These are phyloP conservation scores for Spinacia oleracea DNA, from an alignment of 179 eudicot genomes.

Conservation along the genomic window DNA sequence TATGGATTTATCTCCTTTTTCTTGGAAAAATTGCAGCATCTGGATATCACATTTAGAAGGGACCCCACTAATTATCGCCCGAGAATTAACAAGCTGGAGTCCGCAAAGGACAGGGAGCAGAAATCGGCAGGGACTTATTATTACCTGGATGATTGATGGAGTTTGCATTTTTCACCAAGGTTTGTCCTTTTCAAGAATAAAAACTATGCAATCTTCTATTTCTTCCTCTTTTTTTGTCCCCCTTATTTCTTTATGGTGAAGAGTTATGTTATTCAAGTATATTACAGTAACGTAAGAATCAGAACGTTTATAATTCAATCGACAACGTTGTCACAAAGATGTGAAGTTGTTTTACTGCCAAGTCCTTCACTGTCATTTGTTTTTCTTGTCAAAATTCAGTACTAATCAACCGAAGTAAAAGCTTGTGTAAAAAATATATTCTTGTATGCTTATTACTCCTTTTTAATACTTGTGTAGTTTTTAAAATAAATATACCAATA, in stretches of 20 bases:
- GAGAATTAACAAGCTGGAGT: slow-evolving; percentile 82
- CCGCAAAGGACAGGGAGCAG: slow-evolving; percentile 95
- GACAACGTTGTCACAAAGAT: background rate
- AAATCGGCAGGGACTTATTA: slow-evolving; percentile 91
- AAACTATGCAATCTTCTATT: background rate
- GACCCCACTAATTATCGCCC: slow-evolving; percentile 92
- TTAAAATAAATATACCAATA: background rate
- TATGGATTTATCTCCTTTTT: background rate
- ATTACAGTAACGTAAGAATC: background rate
- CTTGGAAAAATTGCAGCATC: slow-evolving; percentile 52
- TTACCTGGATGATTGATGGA: slow-evolving; percentile 72
- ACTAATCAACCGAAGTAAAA: too few relatives aligned
- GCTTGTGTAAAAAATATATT: too few relatives aligned
- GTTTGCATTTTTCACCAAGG: background rate
- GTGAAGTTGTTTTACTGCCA: background rate
- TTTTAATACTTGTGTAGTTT: too few relatives aligned
- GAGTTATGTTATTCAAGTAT: background rate
- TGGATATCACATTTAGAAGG: slow-evolving; percentile 90
- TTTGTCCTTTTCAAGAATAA: background rate
- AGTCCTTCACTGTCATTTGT: background rate
- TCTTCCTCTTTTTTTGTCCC: background rate
- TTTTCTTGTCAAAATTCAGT: background rate
- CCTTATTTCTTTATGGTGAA: background rate
- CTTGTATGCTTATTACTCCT: too few relatives aligned
- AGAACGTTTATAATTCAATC: background rate